phyloP scores from a whole-genome alignment of 192 early-diverging fungal genomes.

The Backusella westeae region DNA sequence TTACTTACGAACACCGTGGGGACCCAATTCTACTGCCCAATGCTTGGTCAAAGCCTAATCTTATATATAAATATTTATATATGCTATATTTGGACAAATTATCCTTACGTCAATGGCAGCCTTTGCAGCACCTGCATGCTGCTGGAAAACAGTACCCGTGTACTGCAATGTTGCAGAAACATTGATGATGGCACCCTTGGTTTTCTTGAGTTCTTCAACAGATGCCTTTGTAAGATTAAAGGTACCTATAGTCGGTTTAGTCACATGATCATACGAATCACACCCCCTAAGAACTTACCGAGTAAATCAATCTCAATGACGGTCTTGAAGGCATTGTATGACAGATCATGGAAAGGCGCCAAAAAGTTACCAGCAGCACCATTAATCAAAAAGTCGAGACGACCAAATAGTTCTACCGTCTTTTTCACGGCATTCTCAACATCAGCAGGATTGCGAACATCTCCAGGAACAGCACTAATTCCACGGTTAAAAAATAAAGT shows the following conservation, averaged over 20 bases:
- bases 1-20: constrained; percentile 58
- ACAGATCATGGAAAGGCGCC: constrained; percentile 58
- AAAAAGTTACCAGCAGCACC: constrained; percentile 79
- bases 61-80: constrained; percentile 22
- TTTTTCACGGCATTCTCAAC: constrained; percentile 58
- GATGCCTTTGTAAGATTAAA: constrained; percentile 75
- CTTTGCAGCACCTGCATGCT: constrained; percentile 35
- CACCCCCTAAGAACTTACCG: background rate
- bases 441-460: constrained; percentile 61
- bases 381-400: constrained; percentile 58
- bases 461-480: constrained; percentile 48
- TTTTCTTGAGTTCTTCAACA: constrained; percentile 63
- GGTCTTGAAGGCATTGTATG: constrained; percentile 70
- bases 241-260: constrained; percentile 43
- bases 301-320: constrained; percentile 57
- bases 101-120: constrained; percentile 35
- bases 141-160: constrained; percentile 46
- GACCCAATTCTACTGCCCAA: constrained; percentile 73
- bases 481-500: background rate
- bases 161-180: constrained; percentile 72
- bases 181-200: constrained; percentile 66
- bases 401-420: constrained; percentile 59
- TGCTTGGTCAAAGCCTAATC: constrained; percentile 60
- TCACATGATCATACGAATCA: background rate
- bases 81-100: too few relatives aligned